A percentile compares a stretch with the other conserved stretches of the same genome.
Evolutionary conservation across 805 yeast species (phyloP).

Genomic region (Starmerella tilneyi): DNA sequence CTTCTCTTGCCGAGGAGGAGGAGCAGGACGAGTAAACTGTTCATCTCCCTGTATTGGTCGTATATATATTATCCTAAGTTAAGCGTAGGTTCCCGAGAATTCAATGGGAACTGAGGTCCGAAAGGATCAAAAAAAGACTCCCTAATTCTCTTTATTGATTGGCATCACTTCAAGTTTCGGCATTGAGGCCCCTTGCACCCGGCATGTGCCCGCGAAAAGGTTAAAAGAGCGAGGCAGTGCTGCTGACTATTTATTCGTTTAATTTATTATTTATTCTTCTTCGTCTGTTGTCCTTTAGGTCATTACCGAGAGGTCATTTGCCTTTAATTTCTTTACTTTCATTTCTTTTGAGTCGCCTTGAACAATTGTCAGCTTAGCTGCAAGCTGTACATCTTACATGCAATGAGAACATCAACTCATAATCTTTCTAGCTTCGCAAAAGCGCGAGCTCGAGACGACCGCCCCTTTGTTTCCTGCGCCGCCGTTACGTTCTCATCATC

Average conservation of each 20-base stretch:
- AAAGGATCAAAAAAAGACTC: conserved; percentile 8
- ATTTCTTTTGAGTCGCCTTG: background rate
- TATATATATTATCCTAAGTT: conserved; percentile 11
- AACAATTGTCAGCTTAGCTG: background rate
- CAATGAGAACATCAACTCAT: background rate
- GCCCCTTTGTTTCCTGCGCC: background rate
- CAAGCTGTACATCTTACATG: background rate
- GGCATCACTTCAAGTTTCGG: background rate
- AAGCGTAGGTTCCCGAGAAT: conserved; percentile 24
- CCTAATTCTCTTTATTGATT: background rate
- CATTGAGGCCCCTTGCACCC: background rate
- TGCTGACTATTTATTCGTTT: too few species aligned
- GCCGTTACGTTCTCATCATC: too few species aligned
- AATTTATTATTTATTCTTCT: too few species aligned
- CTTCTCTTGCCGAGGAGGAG: conserved; percentile 58
- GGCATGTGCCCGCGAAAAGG: background rate
- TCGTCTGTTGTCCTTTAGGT: too few species aligned
- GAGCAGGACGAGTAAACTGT: conserved; percentile 26
- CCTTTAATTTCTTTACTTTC: conserved; percentile 1
- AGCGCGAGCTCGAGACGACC: too few species aligned
- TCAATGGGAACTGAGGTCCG: conserved; percentile 26
- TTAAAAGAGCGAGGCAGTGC: too few species aligned
- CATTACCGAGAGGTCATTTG: too few species aligned
- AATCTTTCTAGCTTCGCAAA: too few species aligned
- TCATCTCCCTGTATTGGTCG: background rate